Evolutionary conservation across 768 basidiomycete species (phyloP), one percentile per base, ranked within the genome.

Genomic region (Hemileccinum impolitum): DNA sequence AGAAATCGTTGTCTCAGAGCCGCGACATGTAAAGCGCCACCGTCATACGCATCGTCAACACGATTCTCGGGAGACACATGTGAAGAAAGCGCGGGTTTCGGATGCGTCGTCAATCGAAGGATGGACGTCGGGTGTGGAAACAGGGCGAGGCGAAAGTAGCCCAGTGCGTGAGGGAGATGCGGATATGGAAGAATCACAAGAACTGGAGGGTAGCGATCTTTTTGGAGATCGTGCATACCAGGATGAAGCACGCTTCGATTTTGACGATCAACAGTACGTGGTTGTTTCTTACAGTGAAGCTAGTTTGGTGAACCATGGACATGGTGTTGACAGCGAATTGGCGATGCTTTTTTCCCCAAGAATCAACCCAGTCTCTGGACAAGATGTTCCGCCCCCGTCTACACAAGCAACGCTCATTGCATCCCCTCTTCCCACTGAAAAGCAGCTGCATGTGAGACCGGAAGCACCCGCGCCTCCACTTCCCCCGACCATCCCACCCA

Each of bases 391-490:
- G 17, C 56, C 53, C 1, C 43, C 26, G 10, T 51, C 57, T 43
- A 67, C 67, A 6, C 65, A 68, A 21, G 52, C 51, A 25, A 67
- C 65, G 0, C 21, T 67, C 35, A 42, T 68, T 5, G 54, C 54
- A 1, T 60, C 65, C 15, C 60, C 65, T 35, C 39, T 12, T 1
- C 15, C 5, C 19, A 19, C 36, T 9, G 43, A 32, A 9, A 63
- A 48, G 17, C 43, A 48, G 11, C 39, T 4, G 19, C 7, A 14
- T 11, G 1, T 32, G 8, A 37, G 45, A 36, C 15, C 25, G 1
- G 40, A 46, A 18, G 26, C 10, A 15, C 41, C 12, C 5, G 38
- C 26, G 3, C 23, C 39, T 6, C 28, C 40, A 31, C 25, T 5
- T 12, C 1, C 30, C 10, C 5, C 28, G 17, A 48, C 19, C 1